Evolutionary conservation across 805 yeast genomes (phyloP), one percentile per base, ranked within the genome.

Genomic region (Candida sithepensis): DNA sequence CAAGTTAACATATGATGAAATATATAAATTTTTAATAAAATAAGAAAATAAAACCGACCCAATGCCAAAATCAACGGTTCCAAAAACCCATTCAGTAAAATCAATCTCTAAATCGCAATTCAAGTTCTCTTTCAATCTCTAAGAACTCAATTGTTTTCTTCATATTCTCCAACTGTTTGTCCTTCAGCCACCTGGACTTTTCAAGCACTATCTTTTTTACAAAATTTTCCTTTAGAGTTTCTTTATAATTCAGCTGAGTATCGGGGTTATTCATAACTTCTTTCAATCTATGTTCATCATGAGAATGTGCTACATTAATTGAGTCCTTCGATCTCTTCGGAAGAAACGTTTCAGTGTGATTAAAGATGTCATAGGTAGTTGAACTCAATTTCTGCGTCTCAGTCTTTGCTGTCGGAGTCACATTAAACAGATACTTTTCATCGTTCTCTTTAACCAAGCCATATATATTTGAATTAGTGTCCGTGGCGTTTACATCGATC

Each of bases 71-170:
- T n/a, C n/a, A n/a, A n/a, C n/a, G n/a, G n/a, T n/a, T n/a, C n/a
- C n/a, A n/a, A n/a, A n/a, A n/a, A n/a, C n/a, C 12, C 12, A 8
- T 26, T 26, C 8, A 12, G 12, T 8, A 26, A 13, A 32, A 21
- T 18, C 14, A 22, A 34, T 45, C 20, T 12, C 39, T 41, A 2
- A 38, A 38, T 18, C 47, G 41, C 3, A 19, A 14, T 40, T 47
- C 55, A n/a, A 48, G 23, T 14, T 50, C 38, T 24, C 61, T 49
- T 50, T 61, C 65, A 12, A 49, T 45, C 43, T 61, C 61, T 9
- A 59, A 42, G 39, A 58, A 61, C 33, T 54, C 49, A 9, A 59
- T 44, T 21, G 47, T 46, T 10, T 46, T 47, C 34, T 50, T 48
- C 43, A 52, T 39, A 16, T 44, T 52, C 19, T 18, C 30, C 26